Conservation (phyloP, 2,329 filamentous ascomycete genomes). For the Colletotrichum sp. region DNA sequence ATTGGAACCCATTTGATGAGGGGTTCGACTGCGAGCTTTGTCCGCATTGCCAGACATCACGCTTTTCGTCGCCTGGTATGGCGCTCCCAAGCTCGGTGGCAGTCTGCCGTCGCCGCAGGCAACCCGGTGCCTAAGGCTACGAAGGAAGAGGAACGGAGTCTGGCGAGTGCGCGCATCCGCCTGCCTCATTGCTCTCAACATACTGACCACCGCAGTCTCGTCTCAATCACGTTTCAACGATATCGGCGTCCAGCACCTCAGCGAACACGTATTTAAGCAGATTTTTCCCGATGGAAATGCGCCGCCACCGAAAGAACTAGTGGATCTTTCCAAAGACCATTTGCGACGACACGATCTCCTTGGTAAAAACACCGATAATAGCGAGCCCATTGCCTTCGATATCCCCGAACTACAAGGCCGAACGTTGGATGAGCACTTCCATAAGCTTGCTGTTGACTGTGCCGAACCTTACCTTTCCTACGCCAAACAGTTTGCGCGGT, state of each 20-base stretch:
- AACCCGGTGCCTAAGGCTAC: slow-evolving; percentile 13
- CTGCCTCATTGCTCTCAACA: not conserved
- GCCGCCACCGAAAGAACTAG: slow-evolving; percentile 71
- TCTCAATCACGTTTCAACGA: slow-evolving; percentile 81
- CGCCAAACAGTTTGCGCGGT: slow-evolving; percentile 76
- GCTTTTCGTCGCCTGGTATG: slow-evolving; percentile 42
- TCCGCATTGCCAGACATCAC: slow-evolving; percentile 56
- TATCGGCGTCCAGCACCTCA: slow-evolving; percentile 93
- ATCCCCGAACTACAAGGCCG: slow-evolving; percentile 79
- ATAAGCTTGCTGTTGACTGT: slow-evolving; percentile 83
- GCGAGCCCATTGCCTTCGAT: slow-evolving; percentile 82
- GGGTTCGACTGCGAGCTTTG: slow-evolving; percentile 50
- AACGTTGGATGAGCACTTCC: slow-evolving; percentile 92
- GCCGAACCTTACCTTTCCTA: slow-evolving; percentile 82
- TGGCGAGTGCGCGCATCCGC: slow-evolving; percentile 44
- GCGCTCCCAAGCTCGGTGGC: slow-evolving; percentile 48
- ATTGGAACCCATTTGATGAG: slow-evolving; percentile 37
- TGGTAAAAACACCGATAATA: slow-evolving; percentile 85
- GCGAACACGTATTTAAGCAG: slow-evolving; percentile 80
- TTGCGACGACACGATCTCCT: slow-evolving; percentile 83
- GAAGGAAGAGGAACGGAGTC: slow-evolving; percentile 27
- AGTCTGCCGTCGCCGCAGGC: slow-evolving; percentile 38
- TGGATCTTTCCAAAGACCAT: slow-evolving; percentile 83
- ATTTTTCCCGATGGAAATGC: slow-evolving; percentile 70
- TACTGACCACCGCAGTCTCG: slow-evolving; percentile 38